These are phyloP conservation scores for Pascua sp. DNA, from an alignment of 1,284 basidiomycete genomes.

Conservation along the genomic window DNA sequence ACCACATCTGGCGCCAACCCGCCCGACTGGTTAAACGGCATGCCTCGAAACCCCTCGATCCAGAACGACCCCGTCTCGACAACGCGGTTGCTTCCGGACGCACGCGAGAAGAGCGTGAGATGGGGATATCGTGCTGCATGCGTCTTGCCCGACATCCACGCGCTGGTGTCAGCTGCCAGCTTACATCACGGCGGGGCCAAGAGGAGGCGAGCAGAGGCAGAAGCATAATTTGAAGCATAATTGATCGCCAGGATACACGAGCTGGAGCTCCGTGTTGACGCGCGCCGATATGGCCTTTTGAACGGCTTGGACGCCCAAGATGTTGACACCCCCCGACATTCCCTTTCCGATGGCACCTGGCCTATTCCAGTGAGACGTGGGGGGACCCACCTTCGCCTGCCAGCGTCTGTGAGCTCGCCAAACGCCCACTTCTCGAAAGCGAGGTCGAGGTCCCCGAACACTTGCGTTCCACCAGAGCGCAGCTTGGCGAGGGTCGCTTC, in stretches of 20 bases:
- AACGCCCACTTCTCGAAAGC: conserved; percentile 54
- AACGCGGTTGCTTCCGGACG: conserved; percentile 62
- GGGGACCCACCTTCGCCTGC: conserved; percentile 64
- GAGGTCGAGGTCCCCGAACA: conserved; percentile 59
- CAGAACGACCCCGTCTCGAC: conserved; percentile 66
- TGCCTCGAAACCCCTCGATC: conserved; percentile 49
- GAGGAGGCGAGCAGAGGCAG: too few species aligned
- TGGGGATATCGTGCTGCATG: conserved; percentile 39
- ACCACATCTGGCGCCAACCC: conserved; percentile 23
- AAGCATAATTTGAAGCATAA: too few species aligned
- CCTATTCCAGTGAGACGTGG: too few species aligned
- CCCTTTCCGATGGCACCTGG: too few species aligned
- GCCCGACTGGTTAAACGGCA: conserved; percentile 17
- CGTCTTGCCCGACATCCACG: conserved; percentile 34
- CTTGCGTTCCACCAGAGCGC: too few species aligned
- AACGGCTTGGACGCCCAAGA: too few species aligned
- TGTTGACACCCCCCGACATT: too few species aligned
- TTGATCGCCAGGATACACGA: too few species aligned
- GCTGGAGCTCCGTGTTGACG: too few species aligned
- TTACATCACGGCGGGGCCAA: too few species aligned
- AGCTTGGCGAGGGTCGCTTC: conserved; percentile 49
- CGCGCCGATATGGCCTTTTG: too few species aligned
- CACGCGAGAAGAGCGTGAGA: conserved; percentile 63
- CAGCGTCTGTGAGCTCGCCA: conserved; percentile 64
- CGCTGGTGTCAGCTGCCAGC: conserved; percentile 38